Evolutionary conservation across 139 green algal species (phyloP).

Genomic region (Coelastrella sp.): DNA sequence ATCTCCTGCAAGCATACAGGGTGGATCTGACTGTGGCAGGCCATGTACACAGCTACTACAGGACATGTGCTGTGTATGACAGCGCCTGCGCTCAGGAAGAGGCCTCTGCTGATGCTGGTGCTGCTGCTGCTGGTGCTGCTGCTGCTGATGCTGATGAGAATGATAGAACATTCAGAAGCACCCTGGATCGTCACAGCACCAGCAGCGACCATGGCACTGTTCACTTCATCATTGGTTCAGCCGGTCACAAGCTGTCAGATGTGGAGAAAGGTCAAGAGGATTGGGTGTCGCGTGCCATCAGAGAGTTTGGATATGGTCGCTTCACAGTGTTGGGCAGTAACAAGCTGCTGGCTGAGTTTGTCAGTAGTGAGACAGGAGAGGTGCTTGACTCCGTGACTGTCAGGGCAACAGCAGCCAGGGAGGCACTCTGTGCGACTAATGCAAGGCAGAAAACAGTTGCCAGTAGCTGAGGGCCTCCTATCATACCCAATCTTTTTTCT

Average conservation of each 20-base stretch:
- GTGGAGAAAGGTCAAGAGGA: conserved; percentile 63
- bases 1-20: conserved; percentile 62
- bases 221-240: conserved; percentile 72
- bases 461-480: too few species aligned
- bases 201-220: conserved; percentile 55
- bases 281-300: conserved; percentile 58
- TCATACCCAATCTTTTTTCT: too few species aligned
- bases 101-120: too few species aligned
- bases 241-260: conserved; percentile 66
- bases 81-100: neutral
- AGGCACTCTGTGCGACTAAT: neutral
- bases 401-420: neutral
- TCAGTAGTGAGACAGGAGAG: conserved; percentile 14
- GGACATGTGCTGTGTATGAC: conserved; percentile 70
- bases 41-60: conserved; percentile 83
- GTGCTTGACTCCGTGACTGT: conserved; percentile 36
- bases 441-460: too few species aligned
- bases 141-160: too few species aligned
- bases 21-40: conserved; percentile 78
- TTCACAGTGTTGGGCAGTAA: conserved; percentile 51
- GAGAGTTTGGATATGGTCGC: conserved; percentile 50
- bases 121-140: too few species aligned
- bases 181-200: neutral
- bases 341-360: conserved; percentile 38
- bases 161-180: neutral